These are phyloP conservation scores for Lycium barbarum DNA, from an alignment of 257 asterid species.

Conservation along the genomic window DNA sequence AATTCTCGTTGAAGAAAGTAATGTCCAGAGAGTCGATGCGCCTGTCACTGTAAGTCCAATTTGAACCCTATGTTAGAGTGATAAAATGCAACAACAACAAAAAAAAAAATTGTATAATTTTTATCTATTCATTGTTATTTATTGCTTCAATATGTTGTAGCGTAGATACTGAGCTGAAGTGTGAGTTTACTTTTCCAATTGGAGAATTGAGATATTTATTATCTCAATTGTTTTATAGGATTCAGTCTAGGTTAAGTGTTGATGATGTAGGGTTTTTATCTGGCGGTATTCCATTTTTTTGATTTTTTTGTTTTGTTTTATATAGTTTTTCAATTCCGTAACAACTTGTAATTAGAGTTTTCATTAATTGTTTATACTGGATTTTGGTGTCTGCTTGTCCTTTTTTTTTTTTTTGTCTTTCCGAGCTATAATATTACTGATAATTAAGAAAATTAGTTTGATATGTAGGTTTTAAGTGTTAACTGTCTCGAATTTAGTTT, in stretches of 20 bases:
- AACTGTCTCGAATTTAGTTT: conserved; percentile 2
- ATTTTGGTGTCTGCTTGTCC: background rate
- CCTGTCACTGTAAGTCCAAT: conserved; percentile 74
- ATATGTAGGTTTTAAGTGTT: background rate
- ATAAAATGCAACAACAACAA: too few species aligned
- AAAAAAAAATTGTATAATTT: too few species aligned
- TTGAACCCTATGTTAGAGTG: background rate
- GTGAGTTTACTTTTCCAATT: background rate
- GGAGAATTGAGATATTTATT: background rate
- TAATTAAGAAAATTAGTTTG: background rate
- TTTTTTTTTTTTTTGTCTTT: background rate
- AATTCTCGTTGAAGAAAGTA: conserved; percentile 93
- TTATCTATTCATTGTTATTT: too few species aligned
- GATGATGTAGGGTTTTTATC: conserved; percentile 4
- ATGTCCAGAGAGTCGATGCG: conserved; percentile 95
- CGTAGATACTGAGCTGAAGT: background rate
- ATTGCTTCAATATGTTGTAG: background rate
- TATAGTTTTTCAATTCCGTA: background rate
- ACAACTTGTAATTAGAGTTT: background rate
- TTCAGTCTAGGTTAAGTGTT: conserved; percentile 12
- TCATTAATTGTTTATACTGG: background rate
- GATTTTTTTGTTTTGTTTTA: background rate
- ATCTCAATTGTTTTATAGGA: background rate
- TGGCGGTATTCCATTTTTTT: background rate
- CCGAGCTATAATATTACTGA: background rate